Conservation (phyloP, 352 stramenopile genomes). For the Nothophytophthora sp. region DNA sequence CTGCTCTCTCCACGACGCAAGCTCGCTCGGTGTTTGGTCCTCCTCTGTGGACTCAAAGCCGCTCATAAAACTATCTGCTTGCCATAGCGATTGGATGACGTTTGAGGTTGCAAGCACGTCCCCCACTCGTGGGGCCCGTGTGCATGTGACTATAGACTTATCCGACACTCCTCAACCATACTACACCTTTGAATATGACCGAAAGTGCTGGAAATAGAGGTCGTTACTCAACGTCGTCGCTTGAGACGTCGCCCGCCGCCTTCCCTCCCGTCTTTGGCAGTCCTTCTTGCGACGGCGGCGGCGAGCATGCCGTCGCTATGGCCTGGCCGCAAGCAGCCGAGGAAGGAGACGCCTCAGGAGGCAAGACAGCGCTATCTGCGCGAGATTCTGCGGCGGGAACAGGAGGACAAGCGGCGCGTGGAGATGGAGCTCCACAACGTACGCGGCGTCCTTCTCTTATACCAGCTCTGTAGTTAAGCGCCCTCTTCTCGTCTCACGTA, state of each 20-base stretch:
- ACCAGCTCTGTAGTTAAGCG: too few species aligned
- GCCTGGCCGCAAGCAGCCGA: constrained; percentile 25
- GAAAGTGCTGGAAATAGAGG: neutral
- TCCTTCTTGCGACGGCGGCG: neutral
- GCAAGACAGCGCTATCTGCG: constrained; percentile 38
- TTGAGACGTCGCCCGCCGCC: too few species aligned
- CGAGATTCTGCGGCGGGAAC: constrained; percentile 38
- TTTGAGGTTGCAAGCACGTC: constrained; percentile 78
- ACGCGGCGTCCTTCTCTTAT: neutral
- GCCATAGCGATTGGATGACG: constrained; percentile 52
- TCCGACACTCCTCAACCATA: constrained; percentile 35
- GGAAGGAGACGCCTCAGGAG: constrained; percentile 38
- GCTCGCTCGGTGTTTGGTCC: constrained; percentile 64
- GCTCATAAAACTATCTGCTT: constrained; percentile 52
- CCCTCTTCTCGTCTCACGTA: too few species aligned
- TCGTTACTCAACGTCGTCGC: too few species aligned
- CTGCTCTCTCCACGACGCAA: constrained; percentile 29
- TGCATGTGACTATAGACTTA: constrained; percentile 80
- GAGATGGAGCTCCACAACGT: constrained; percentile 52
- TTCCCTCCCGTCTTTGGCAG: too few species aligned
- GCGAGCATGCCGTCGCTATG: constrained; percentile 3
- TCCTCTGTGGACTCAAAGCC: constrained; percentile 39
- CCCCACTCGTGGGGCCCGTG: constrained; percentile 25
- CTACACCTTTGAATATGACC: neutral
- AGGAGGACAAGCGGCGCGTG: constrained; percentile 33